Base-by-base conservation (phyloP, 2,329 filamentous ascomycete genomes). In the Colletotrichum sp. region DNA sequence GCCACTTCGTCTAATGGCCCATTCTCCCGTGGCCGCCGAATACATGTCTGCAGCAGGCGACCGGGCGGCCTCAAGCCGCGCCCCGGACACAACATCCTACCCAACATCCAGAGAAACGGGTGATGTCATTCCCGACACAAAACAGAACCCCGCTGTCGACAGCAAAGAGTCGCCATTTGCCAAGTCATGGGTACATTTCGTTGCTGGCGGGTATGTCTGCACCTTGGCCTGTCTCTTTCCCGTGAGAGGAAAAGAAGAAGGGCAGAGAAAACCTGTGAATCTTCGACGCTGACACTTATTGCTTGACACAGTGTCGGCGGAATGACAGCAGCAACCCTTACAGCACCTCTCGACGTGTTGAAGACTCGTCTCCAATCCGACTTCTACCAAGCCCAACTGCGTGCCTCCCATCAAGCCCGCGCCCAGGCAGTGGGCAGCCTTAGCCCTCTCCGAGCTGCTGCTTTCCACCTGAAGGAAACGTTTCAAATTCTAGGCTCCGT, bases 321-420 rank as follows among this genome's bases (percentile, higher is more conserved):
- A 80, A 98, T 98, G 93, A 96, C 95, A 22, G 94, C 96, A 13
- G 95, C 96, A 28, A 93, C 95, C n/a, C 86, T 98, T n/a, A 98
- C 96, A 3, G 96, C 95, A 10, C 96, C 96, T 26, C 93, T 99
- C 75, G 96, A 98, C 82, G 96, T 98, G 36, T 90, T 99, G 67
- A 98, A 98, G 85, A 99, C 96, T 13, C 93, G 96, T 44, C 89
- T 99, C 5, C 96, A 99, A 84, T 98, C 95, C 81, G 96, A 98
- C 82, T 98, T 98, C 84, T 98, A 98, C 89, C 95, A 98, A 84
- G 90, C 93, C 10, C 95, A 98, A 84, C 90, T 98, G 62, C 90
- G 90, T 34, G 91, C 93, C 18, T 90, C 92, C 10, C 91, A 94
- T 66, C 87, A 91, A n/a, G 90, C 92, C 82, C 82, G 90, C 85